Percentiles rank a stretch among this genome's conserved stretches.
Evolutionary conservation across 2,329 filamentous ascomycete species (phyloP).

Genomic region (Fusarium sp.): DNA sequence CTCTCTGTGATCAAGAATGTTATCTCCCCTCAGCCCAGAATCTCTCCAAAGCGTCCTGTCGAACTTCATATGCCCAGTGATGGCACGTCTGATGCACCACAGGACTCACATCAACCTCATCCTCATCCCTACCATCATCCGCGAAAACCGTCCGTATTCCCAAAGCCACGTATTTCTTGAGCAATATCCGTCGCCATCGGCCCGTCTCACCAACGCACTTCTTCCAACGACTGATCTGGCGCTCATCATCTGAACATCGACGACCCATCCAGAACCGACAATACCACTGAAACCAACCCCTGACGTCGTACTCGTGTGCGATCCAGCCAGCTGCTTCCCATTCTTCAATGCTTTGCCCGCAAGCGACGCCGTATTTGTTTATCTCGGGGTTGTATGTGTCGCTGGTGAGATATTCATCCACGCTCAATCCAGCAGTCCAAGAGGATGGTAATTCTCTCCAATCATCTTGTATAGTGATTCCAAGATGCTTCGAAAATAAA

Average conservation of each 20-base stretch:
- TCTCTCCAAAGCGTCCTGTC: conserved; percentile 3
- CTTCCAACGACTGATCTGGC: conserved; percentile 23
- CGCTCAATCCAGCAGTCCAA: background rate
- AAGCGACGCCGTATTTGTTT: conserved; percentile 17
- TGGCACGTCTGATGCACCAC: conserved; percentile 21
- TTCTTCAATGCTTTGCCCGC: conserved; percentile 19
- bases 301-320: conserved; percentile 5
- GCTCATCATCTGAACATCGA: conserved; percentile 7
- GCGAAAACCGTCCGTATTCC: conserved; percentile 17
- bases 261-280: conserved; percentile 19
- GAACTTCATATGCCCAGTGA: conserved; percentile 19
- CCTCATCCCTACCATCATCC: background rate
- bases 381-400: conserved; percentile 5
- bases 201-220: conserved; percentile 19
- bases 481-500: background rate
- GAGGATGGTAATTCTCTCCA: conserved; percentile 7
- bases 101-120: conserved; percentile 5
- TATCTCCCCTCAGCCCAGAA: conserved; percentile 7
- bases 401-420: background rate
- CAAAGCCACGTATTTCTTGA: conserved; percentile 10
- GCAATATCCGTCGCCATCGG: conserved; percentile 9
- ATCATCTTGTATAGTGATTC: background rate
- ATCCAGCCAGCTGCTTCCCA: conserved; percentile 26
- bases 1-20: background rate
- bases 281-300: conserved; percentile 24